Percentiles rank a stretch among this genome's conserved stretches.
phyloP scores from a whole-genome alignment of 2,329 filamentous ascomycete genomes.

The Cladosporium sp. region DNA sequence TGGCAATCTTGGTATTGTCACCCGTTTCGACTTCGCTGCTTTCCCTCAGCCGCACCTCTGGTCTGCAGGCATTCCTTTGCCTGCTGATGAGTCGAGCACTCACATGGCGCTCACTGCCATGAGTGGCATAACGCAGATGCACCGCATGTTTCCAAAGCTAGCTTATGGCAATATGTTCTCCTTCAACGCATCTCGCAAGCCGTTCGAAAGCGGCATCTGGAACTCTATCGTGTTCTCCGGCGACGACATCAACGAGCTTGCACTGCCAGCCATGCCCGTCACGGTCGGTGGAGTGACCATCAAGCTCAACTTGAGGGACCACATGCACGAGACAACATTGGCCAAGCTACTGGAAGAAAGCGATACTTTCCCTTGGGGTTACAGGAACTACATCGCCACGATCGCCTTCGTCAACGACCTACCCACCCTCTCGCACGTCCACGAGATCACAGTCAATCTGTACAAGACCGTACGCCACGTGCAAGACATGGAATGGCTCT shows the following conservation, averaged over 20 bases:
- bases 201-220: neutral
- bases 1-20: slow-evolving; percentile 29
- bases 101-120: neutral
- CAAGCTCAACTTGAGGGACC: neutral
- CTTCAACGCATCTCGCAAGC: neutral
- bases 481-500: slow-evolving; percentile 17
- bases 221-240: slow-evolving; percentile 2
- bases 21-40: slow-evolving; percentile 18
- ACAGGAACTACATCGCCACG: neutral
- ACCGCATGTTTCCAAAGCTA: slow-evolving; percentile 1
- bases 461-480: slow-evolving; percentile 14
- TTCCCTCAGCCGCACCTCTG: slow-evolving; percentile 1
- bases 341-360: neutral
- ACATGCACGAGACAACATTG: neutral
- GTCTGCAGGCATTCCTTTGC: neutral
- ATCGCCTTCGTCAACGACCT: slow-evolving; percentile 3
- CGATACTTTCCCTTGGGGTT: neutral
- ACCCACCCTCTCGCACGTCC: neutral
- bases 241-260: slow-evolving; percentile 1
- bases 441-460: slow-evolving; percentile 3
- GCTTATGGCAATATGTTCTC: slow-evolving; percentile 10
- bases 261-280: neutral
- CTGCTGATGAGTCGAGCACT: slow-evolving; percentile 1
- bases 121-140: slow-evolving; percentile 3
- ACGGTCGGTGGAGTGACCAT: neutral